phyloP scores from a whole-genome alignment of 2,329 filamentous ascomycete genomes.

The Thelonectria olida region DNA sequence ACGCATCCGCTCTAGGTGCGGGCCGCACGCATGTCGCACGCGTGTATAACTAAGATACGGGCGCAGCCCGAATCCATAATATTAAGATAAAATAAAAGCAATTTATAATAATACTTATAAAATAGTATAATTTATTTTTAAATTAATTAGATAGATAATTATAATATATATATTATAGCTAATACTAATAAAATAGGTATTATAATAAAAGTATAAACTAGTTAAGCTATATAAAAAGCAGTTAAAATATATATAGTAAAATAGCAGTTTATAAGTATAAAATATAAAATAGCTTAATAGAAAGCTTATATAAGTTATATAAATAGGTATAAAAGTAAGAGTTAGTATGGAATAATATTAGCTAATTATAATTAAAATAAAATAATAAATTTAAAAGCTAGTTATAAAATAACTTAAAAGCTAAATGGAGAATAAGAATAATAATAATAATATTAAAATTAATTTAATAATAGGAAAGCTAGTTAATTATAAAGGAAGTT shows the following conservation, averaged over 20 bases:
- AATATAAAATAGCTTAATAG: not conserved
- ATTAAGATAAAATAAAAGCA: no score
- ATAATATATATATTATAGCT: constrained; percentile 14
- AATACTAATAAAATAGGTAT: not conserved
- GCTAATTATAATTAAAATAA: not conserved
- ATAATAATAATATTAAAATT: not conserved
- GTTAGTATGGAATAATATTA: not conserved
- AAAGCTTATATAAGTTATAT: not conserved
- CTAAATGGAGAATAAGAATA: not conserved
- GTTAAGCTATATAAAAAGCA: not conserved
- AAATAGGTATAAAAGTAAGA: not conserved
- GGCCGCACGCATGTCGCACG: no score
- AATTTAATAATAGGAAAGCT: not conserved
- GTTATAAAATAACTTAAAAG: not conserved
- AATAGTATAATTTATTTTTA: no score
- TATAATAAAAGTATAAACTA: not conserved
- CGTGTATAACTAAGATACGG: no score
- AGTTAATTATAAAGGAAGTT: not conserved
- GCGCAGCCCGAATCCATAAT: no score
- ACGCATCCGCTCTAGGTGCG: no score
- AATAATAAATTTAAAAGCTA: not conserved
- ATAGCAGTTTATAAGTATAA: not conserved
- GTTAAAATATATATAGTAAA: not conserved
- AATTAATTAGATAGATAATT: constrained; percentile 8
- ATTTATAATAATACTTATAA: no score